A percentile compares a stretch with the other conserved stretches of the same genome.
Evolutionary conservation across 2,329 filamentous ascomycete genomes (phyloP).

Genomic region (Epichloe glyceriae): DNA sequence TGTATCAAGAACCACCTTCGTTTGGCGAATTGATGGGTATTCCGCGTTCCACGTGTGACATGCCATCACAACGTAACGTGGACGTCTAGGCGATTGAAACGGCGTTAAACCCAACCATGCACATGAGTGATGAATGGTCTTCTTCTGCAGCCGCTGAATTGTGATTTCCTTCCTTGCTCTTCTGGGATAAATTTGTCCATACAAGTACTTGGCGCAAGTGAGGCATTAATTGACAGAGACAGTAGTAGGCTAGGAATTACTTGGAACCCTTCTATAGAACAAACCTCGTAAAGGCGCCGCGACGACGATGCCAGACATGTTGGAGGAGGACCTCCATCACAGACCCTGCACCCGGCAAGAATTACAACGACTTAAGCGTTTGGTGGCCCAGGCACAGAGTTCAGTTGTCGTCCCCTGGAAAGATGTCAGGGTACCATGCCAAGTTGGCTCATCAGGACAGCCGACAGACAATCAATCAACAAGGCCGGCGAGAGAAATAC

Average conservation of each 20-base stretch:
- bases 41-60: neutral
- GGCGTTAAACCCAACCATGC: neutral
- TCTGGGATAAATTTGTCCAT: neutral
- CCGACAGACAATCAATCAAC: no score
- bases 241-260: no score
- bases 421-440: neutral
- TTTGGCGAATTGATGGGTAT: neutral
- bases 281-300: no score
- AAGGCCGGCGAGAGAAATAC: neutral
- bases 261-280: no score
- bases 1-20: no score
- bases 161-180: neutral
- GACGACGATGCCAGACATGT: no score
- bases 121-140: neutral
- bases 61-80: neutral
- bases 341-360: neutral
- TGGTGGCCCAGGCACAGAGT: neutral
- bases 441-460: neutral
- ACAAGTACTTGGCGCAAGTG: neutral
- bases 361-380: neutral
- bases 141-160: neutral
- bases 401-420: neutral
- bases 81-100: neutral
- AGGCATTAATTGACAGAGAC: neutral
- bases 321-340: neutral